A percentile compares a stretch with the other conserved stretches of the same genome.
phyloP scores from a whole-genome alignment of 208 protist species.

The Naegleria lovaniensis region DNA sequence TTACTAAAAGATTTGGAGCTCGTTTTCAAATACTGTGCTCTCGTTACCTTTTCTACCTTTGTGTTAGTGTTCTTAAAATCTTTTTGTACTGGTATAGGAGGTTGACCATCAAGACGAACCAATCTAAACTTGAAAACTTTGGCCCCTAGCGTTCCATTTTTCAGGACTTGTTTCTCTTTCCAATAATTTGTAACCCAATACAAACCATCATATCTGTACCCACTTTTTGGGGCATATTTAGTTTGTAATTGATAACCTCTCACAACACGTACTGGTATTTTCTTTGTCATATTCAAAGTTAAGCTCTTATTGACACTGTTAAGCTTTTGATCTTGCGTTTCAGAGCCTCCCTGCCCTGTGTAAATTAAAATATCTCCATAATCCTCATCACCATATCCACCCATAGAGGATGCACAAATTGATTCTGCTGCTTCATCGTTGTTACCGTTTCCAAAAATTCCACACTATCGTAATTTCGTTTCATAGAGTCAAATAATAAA shows the following conservation, averaged over 20 bases:
- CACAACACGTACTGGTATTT: not conserved
- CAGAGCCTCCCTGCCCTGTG: not conserved
- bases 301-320: not conserved
- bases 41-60: not conserved
- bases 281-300: not conserved
- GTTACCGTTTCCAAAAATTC: not conserved
- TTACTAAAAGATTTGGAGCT: not conserved
- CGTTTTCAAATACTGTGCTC: not conserved
- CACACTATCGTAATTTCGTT: not conserved
- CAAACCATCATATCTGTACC: slow-evolving; percentile 7
- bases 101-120: not conserved
- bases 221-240: not conserved
- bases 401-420: not conserved
- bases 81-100: not conserved
- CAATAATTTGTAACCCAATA: slow-evolving; percentile 17
- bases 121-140: not conserved
- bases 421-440: not conserved
- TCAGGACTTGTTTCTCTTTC: not conserved
- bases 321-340: not conserved
- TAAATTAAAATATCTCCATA: not conserved
- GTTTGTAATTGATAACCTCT: not conserved
- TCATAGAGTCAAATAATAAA: no score
- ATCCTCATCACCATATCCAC: not conserved
- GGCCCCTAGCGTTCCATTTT: not conserved
- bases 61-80: not conserved